Evolutionary conservation across 352 stramenopile species (phyloP).

Genomic region (Saprolegnia parasitica): DNA sequence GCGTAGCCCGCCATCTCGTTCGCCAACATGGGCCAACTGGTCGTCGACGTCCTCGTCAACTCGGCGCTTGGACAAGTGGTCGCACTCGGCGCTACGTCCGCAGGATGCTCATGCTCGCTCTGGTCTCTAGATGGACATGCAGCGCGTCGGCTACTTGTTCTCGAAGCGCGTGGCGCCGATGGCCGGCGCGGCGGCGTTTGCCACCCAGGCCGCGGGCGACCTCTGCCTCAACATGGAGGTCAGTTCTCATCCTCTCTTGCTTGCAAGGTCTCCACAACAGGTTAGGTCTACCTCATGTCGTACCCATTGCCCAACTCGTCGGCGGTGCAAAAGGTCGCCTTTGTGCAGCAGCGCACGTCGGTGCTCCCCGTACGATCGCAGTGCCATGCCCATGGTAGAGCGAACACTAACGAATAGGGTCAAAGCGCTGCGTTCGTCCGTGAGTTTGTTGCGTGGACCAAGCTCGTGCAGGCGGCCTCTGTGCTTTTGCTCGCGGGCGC

Average conservation of each 20-base stretch:
- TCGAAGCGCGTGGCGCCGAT: slow-evolving; percentile 57
- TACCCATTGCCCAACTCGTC: background rate
- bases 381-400: too few relatives aligned
- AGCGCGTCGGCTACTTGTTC: slow-evolving; percentile 54
- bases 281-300: slow-evolving; percentile 19
- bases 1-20: slow-evolving; percentile 64
- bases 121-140: slow-evolving; percentile 39
- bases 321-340: slow-evolving; percentile 49
- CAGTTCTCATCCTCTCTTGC: background rate
- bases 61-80: slow-evolving; percentile 41
- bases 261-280: background rate
- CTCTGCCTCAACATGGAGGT: slow-evolving; percentile 82
- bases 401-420: too few relatives aligned
- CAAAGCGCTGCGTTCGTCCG: slow-evolving; percentile 43
- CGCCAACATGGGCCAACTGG: slow-evolving; percentile 76
- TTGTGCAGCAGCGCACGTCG: slow-evolving; percentile 69
- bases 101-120: slow-evolving; percentile 13
- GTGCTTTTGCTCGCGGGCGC: slow-evolving; percentile 57
- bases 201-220: slow-evolving; percentile 36
- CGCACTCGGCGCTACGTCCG: background rate
- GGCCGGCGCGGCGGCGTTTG: slow-evolving; percentile 50
- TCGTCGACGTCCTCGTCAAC: slow-evolving; percentile 71
- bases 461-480: slow-evolving; percentile 38
- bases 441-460: slow-evolving; percentile 59
- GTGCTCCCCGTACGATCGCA: slow-evolving; percentile 37